Evolutionary conservation across 306 rosid species (phyloP), one percentile per base, ranked within the genome.

Genomic region (Glycyrrhiza uralensis): DNA sequence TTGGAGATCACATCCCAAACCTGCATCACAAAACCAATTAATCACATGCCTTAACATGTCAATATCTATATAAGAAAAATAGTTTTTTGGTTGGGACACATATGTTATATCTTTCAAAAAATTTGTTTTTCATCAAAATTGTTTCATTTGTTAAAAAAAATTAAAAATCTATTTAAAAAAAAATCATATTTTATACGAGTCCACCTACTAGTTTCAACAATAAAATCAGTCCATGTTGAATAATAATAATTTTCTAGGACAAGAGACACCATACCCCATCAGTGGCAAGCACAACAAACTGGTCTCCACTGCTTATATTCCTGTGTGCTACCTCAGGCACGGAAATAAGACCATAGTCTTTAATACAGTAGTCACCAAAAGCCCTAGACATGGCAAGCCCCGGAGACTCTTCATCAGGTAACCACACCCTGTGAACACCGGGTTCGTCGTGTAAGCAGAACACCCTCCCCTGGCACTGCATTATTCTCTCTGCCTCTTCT

Each of bases 1-100:
- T 91, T 94, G 1, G 99, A 87, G 20, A 94, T 69, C 5, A 94
- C 99, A 82, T 94, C 99, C 99, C 99, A 94, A 26, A 94, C 96
- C 99, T 94, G 23, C 58, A 63, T 20, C 38, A 79, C 60, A 58
- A 75, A 38, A 8, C 23, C 59, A 29, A 69, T 7, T 22, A 22
- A n/a, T n/a, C n/a, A n/a, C n/a, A n/a, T n/a, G n/a, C n/a, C n/a
- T n/a, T n/a, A n/a, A n/a, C n/a, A n/a, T n/a, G n/a, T n/a, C n/a
- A n/a, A n/a, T n/a, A n/a, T n/a, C n/a, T n/a, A n/a, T n/a, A n/a
- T n/a, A n/a, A n/a, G n/a, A n/a, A n/a, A n/a, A n/a, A n/a, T n/a
- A n/a, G n/a, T n/a, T n/a, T n/a, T n/a, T n/a, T n/a, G n/a, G n/a
- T n/a, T n/a, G n/a, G n/a, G n/a, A n/a, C n/a, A n/a, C n/a, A n/a